These are phyloP conservation scores for Cicer arietinum DNA, from an alignment of 306 rosid genomes.

Conservation along the genomic window DNA sequence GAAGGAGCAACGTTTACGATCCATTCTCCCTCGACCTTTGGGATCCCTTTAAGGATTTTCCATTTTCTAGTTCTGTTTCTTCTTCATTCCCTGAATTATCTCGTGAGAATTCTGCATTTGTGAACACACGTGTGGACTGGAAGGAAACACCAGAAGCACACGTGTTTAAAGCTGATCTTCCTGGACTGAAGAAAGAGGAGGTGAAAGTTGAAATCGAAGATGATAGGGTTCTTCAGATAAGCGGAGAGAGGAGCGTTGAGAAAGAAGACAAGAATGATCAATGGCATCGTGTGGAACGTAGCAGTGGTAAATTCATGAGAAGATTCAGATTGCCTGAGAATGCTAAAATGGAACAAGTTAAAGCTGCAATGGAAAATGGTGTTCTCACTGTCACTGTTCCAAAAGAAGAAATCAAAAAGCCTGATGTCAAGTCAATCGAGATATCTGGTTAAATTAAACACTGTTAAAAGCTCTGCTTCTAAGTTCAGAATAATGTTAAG, in stretches of 20 bases:
- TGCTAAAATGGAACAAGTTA: slow-evolving; percentile 38
- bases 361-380: slow-evolving; percentile 55
- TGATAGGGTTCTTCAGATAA: slow-evolving; percentile 52
- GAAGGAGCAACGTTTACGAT: slow-evolving; percentile 44
- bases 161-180: slow-evolving; percentile 54
- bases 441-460: slow-evolving; percentile 39
- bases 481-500: too few relatives aligned
- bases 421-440: slow-evolving; percentile 41
- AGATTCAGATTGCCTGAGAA: slow-evolving; percentile 49
- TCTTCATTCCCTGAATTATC: not conserved
- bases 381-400: slow-evolving; percentile 53
- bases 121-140: slow-evolving; percentile 47
- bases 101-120: slow-evolving; percentile 41
- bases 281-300: slow-evolving; percentile 52
- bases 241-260: slow-evolving; percentile 48
- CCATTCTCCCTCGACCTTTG: slow-evolving; percentile 50
- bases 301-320: slow-evolving; percentile 49
- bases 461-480: not conserved
- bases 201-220: slow-evolving; percentile 50
- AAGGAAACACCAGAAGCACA: slow-evolving; percentile 57
- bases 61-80: slow-evolving; percentile 32
- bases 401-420: slow-evolving; percentile 44
- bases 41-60: slow-evolving; percentile 48
- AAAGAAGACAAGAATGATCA: slow-evolving; percentile 51
- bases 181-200: slow-evolving; percentile 50